These are phyloP conservation scores for Apiotrichum gracile DNA, from an alignment of 1,284 basidiomycete species.

Conservation along the genomic window DNA sequence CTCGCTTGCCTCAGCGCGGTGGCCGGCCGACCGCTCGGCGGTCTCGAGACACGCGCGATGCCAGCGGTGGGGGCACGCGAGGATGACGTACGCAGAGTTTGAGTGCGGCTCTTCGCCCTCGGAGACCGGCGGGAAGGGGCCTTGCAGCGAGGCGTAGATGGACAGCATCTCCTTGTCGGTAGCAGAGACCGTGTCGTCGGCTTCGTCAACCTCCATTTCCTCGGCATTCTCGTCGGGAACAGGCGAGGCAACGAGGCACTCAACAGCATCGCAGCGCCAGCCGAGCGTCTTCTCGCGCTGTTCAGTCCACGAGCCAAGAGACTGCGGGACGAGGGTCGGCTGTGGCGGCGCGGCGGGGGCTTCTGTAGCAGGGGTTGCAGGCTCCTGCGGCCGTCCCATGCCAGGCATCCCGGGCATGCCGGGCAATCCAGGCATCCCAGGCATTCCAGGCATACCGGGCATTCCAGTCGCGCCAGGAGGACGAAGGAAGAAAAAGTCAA, in stretches of 20 bases:
- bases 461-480: too few species aligned
- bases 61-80: slow-evolving; percentile 35
- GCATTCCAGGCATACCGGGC: too few species aligned
- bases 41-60: slow-evolving; percentile 34
- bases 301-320: slow-evolving; percentile 33
- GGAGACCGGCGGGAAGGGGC: neutral
- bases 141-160: slow-evolving; percentile 28
- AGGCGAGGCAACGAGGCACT: slow-evolving; percentile 28
- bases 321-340: slow-evolving; percentile 14
- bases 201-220: slow-evolving; percentile 13
- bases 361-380: neutral
- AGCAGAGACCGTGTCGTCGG: neutral
- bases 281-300: slow-evolving; percentile 34
- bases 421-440: too few species aligned
- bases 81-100: slow-evolving; percentile 17
- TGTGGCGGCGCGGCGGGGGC: neutral
- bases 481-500: slow-evolving; percentile 10
- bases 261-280: slow-evolving; percentile 41
- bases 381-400: too few species aligned
- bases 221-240: slow-evolving; percentile 16
- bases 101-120: slow-evolving; percentile 1
- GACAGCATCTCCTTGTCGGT: slow-evolving; percentile 30
- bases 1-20: slow-evolving; percentile 1
- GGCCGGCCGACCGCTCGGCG: slow-evolving; percentile 27
- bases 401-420: too few species aligned